Percentiles rank a stretch among this genome's conserved stretches.
phyloP scores from a whole-genome alignment of 108 stramenopile species.

The Mediolabrus comicus region DNA sequence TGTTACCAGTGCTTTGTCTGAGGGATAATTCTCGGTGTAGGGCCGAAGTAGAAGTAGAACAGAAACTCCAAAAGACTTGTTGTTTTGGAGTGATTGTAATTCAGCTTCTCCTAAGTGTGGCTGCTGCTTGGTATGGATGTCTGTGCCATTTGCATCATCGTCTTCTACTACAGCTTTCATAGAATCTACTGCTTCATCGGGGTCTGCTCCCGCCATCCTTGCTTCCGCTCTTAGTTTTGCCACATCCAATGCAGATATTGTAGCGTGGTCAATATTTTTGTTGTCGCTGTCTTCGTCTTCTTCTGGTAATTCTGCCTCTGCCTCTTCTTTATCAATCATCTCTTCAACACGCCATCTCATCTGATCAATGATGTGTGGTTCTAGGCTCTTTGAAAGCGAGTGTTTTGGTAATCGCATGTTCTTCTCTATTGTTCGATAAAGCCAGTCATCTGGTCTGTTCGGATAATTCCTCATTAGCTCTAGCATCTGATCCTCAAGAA shows the following conservation, averaged over 20 bases:
- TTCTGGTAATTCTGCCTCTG: neutral
- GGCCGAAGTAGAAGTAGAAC: neutral
- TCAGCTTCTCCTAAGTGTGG: neutral
- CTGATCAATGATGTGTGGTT: neutral
- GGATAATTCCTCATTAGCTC: neutral
- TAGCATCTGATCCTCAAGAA: neutral
- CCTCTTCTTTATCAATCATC: slow-evolving; percentile 1
- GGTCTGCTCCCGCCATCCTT: slow-evolving; percentile 2
- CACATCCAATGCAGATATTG: neutral
- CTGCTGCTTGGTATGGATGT: neutral
- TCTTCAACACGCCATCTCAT: slow-evolving; percentile 1
- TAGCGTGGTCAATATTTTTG: too few species aligned
- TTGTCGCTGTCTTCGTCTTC: neutral
- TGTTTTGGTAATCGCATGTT: slow-evolving; percentile 3
- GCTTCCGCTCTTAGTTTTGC: neutral
- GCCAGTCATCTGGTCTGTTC: neutral
- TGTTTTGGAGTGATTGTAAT: neutral
- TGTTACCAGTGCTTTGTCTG: neutral
- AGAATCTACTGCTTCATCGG: neutral
- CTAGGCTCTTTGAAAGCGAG: neutral
- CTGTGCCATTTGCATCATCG: neutral
- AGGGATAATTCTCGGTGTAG: neutral
- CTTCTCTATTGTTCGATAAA: neutral
- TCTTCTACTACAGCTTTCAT: neutral
- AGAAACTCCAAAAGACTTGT: neutral